Evolutionary conservation across 2,329 filamentous ascomycete species (phyloP).

Genomic region (Trichoderma gracile): DNA sequence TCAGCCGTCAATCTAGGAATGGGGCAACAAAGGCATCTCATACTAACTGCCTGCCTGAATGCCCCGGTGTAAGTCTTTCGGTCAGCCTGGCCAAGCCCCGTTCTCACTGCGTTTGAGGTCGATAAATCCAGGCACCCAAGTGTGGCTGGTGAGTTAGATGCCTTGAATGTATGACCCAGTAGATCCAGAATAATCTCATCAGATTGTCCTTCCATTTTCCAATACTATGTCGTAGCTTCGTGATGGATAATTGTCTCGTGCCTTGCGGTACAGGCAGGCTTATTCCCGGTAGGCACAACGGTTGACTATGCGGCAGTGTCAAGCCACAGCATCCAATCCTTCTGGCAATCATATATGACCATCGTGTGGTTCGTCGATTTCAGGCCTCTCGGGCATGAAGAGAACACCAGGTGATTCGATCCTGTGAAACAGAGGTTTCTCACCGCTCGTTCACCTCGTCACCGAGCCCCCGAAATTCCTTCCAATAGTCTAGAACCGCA

Average conservation of each 20-base stretch:
- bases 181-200: too few relatives aligned
- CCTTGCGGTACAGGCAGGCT: too few relatives aligned
- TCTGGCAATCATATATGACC: too few relatives aligned
- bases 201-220: too few relatives aligned
- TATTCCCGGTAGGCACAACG: too few relatives aligned
- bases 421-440: background rate
- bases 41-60: background rate
- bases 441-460: background rate
- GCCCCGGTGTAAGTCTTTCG: background rate
- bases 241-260: too few relatives aligned
- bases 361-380: too few relatives aligned
- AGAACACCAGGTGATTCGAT: background rate
- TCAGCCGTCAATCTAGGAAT: background rate
- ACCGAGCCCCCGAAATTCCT: background rate
- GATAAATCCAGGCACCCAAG: background rate
- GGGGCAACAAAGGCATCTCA: background rate
- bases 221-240: too few relatives aligned
- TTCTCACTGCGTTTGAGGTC: background rate
- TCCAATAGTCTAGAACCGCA: background rate
- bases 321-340: too few relatives aligned
- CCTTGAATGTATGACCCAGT: too few relatives aligned
- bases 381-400: too few relatives aligned
- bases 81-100: background rate
- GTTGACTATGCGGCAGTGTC: too few relatives aligned
- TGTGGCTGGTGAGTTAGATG: background rate